Evolutionary conservation across 1,139 yeast species (phyloP), one percentile per base, ranked within the genome.

Genomic region (Protomyces lactucae-debilis): DNA sequence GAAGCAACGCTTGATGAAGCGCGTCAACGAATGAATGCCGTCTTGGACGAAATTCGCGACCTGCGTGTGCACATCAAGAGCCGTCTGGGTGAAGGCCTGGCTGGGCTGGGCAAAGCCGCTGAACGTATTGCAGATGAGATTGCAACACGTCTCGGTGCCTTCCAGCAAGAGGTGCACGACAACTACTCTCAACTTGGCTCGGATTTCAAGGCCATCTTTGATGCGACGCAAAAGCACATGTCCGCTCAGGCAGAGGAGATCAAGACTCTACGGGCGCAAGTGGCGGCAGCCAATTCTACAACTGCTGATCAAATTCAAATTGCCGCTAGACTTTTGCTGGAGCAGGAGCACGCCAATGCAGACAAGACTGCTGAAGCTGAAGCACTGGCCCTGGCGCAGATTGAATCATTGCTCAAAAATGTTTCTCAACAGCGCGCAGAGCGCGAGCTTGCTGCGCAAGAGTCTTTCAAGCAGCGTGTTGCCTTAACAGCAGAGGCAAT

Each of bases 151-250:
- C 60, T 69, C 18, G 71, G 64, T 35, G 56, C 56, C 3, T 69
- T 68, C 57, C 71, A 69, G 46, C 54, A 52, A 35, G 68, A 67
- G 66, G 68, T 70, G 12, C 64, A 69, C 37, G 65, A 68, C 25
- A 61, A 71, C 35, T 70, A 68, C 61, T 69, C 69, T 32, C 67
- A 68, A 35, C 67, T 70, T 40, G 72, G 72, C 3, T 66, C 68
- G 6, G 71, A 70, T 35, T 64, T 70, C 61, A 69, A 69, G 56
- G 60, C 66, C 10, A 46, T 70, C 32, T 69, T 70, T 63, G 70
- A 64, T n/a, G 68, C 66, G 4, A 59, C 69, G 23, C 69, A 70
- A 37, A 61, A 60, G 25, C 71, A 69, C 45, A 54, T 70, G 59
- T 55, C 61, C 12, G 37, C 61, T 10, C 72, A 70, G 53, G 55